Evolutionary conservation across 148 eudicot genomes (phyloP).

Genomic region (Fagopyrum tataricum): DNA sequence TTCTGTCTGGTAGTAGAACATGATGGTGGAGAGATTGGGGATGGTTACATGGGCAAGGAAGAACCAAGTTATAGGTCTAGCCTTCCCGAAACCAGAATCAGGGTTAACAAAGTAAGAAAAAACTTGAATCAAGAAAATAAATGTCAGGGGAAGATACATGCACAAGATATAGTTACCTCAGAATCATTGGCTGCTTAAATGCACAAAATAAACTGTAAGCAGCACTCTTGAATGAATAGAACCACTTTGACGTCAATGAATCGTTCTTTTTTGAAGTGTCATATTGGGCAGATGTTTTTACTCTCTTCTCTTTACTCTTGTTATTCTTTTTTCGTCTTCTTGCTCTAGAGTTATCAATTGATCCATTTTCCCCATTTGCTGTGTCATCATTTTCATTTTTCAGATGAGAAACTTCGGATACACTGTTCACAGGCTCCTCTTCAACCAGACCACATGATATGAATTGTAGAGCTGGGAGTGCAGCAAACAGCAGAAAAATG

Average conservation of each 20-base stretch:
- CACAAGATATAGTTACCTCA: conserved; percentile 43
- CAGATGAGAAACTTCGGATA: conserved; percentile 21
- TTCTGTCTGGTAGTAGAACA: conserved; percentile 94
- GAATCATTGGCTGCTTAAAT: conserved; percentile 74
- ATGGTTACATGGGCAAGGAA: conserved; percentile 75
- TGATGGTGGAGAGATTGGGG: conserved; percentile 85
- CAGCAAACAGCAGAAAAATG: conserved; percentile 68
- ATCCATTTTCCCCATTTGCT: conserved; percentile 26
- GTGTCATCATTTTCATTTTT: conserved; percentile 26
- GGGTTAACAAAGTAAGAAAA: conserved; percentile 19
- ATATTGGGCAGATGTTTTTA: conserved; percentile 19
- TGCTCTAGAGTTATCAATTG: conserved; percentile 32
- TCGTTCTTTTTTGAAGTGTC: conserved; percentile 29
- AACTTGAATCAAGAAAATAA: not conserved
- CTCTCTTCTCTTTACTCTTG: conserved; percentile 32
- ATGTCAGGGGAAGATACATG: not conserved
- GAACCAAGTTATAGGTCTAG: conserved; percentile 98
- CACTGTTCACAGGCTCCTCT: conserved; percentile 36
- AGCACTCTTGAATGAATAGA: conserved; percentile 57
- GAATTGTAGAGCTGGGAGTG: conserved; percentile 73
- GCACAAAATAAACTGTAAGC: conserved; percentile 56
- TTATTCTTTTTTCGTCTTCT: conserved; percentile 54
- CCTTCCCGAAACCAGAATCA: conserved; percentile 32
- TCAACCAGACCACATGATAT: conserved; percentile 73
- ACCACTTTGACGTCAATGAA: conserved; percentile 40